Base-by-base conservation (phyloP, 2,329 filamentous ascomycete species). In the Colletotrichum zoysiae region DNA sequence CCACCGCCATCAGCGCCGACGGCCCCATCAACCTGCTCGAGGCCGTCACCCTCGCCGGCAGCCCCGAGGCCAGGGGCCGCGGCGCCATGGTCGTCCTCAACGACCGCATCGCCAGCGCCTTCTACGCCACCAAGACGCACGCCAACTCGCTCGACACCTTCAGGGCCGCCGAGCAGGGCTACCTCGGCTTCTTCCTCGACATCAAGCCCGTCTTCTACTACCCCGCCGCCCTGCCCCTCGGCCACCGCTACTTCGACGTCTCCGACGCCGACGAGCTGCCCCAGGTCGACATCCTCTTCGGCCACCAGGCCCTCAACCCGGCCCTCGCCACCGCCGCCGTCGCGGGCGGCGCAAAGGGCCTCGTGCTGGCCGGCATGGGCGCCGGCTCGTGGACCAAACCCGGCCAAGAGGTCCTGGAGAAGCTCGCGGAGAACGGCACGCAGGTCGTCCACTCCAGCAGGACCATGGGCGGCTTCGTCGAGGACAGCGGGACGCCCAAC, bases 91-190 rank as follows among this genome's bases (percentile, higher is more conserved):
- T 91, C 26, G 87, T 87, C 2, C 79, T 91, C 68, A 91, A 91
- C 76, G 89, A 91, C 60, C 71, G 73, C 14, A 73, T 74, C 51
- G 67, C 71, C 5, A 84, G 81, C 26, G 86, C 88, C 23, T 90
- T 86, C 76, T 91, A 87, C 79, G 87, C 83, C 5, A 87, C 87
- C 64, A 92, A 92, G 80, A 88, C 86, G 42, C 88, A 91, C 75
- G 88, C 89, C 61, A 91, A 91, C 79, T 84, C 86, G 2, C 82
- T 91, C 60, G 89, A 91, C 76, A 89, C 89, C 9, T 92, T 92
- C 84, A 86, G 85, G 76, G 84, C 86, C 1, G 81, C 81, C 18
- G 89, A 92, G 79, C 83, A 84, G 74, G 88, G 89, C 2, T 85
- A 85, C 71, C 81, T 91, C 0, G 90, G 90, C 46, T 82, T 84